These are phyloP conservation scores for Microcyclospora tardicrescens DNA, from an alignment of 2,329 filamentous ascomycete genomes.

Conservation along the genomic window DNA sequence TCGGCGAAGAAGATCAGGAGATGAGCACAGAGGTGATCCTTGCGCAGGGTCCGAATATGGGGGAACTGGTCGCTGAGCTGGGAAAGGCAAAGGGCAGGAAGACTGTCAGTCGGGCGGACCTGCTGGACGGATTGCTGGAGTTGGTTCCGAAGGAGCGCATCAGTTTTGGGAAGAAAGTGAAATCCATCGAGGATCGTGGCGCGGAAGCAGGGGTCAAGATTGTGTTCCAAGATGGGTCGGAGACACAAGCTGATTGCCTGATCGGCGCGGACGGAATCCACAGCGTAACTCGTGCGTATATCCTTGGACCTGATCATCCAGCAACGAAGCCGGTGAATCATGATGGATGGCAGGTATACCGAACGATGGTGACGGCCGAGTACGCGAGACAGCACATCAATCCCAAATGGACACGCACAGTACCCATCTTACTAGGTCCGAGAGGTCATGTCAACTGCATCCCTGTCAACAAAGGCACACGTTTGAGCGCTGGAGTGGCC, in stretches of 20 bases:
- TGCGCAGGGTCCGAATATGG: conserved; percentile 23
- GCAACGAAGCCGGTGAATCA: conserved; percentile 19
- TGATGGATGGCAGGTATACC: conserved; percentile 22
- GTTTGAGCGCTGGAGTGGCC: conserved; percentile 18
- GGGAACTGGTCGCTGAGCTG: conserved; percentile 29
- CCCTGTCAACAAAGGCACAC: conserved; percentile 18
- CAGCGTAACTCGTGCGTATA: conserved; percentile 33
- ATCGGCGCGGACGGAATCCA: conserved; percentile 43
- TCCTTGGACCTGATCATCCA: conserved; percentile 26
- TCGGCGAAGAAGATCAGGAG: conserved; percentile 28
- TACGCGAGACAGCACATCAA: conserved; percentile 18
- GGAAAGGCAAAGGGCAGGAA: conserved; percentile 23
- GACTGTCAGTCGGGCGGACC: conserved; percentile 34
- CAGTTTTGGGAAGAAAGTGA: conserved; percentile 32
- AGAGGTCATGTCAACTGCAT: conserved; percentile 22
- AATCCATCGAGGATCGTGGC: conserved; percentile 18
- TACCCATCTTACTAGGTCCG: conserved; percentile 21
- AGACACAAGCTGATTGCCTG: conserved; percentile 33
- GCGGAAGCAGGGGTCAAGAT: conserved; percentile 23
- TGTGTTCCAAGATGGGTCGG: conserved; percentile 37
- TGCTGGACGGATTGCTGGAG: conserved; percentile 36
- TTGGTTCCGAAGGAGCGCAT: conserved; percentile 32
- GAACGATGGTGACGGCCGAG: conserved; percentile 18
- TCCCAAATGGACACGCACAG: conserved; percentile 17
- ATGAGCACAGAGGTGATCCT: conserved; percentile 23